Conservation (phyloP, 192 early-diverging fungal genomes). For the Haplosporangium gracile region DNA sequence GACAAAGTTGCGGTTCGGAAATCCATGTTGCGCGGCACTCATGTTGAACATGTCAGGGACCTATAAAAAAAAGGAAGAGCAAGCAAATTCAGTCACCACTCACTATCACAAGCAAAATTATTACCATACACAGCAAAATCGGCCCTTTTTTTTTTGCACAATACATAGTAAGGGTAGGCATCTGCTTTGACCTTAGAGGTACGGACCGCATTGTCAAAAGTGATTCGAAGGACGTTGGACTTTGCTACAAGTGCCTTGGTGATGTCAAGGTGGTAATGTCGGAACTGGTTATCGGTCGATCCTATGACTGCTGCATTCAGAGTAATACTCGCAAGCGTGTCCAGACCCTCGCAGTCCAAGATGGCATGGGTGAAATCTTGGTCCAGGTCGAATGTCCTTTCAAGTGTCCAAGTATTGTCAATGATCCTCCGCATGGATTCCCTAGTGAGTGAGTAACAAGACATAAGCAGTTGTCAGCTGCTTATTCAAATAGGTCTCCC, state of each 20-base stretch:
- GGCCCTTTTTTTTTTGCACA: too few species aligned
- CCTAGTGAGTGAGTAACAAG: background rate
- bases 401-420: conserved; percentile 16
- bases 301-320: conserved; percentile 58
- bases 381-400: conserved; percentile 15
- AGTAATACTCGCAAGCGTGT: conserved; percentile 61
- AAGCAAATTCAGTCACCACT: background rate
- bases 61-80: background rate
- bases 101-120: background rate
- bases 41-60: conserved; percentile 56
- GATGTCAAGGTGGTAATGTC: conserved; percentile 50
- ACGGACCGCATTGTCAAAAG: conserved; percentile 51
- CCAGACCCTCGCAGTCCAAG: conserved; percentile 64
- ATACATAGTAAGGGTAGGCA: conserved; percentile 44
- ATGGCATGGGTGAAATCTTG: background rate
- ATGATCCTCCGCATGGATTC: conserved; percentile 29
- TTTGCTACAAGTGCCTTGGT: conserved; percentile 16
- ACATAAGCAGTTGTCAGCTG: background rate
- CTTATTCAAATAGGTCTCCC: background rate
- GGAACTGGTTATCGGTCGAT: conserved; percentile 65
- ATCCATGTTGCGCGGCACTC: conserved; percentile 48
- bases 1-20: conserved; percentile 41
- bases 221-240: conserved; percentile 35
- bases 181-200: conserved; percentile 26
- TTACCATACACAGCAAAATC: background rate